These are phyloP conservation scores for Phytophthora tentaculata DNA, from an alignment of 352 stramenopile genomes.

Conservation along the genomic window DNA sequence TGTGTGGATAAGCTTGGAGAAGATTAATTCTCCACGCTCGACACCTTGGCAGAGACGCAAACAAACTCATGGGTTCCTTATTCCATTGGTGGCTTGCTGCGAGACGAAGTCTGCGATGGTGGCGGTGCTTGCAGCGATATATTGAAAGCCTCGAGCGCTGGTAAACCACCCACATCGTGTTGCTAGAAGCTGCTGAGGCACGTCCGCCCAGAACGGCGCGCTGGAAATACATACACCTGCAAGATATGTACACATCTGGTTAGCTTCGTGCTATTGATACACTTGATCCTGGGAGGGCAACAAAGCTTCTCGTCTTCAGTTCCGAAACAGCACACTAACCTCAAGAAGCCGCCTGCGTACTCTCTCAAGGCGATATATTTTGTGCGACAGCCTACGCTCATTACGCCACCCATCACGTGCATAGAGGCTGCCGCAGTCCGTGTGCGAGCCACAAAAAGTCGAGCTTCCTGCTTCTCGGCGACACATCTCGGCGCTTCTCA, in stretches of 20 bases:
- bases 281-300: neutral
- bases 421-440: slow-evolving; percentile 28
- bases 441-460: slow-evolving; percentile 28
- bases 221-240: slow-evolving; percentile 29
- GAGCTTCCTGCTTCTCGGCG: slow-evolving; percentile 1
- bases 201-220: slow-evolving; percentile 21
- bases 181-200: slow-evolving; percentile 33
- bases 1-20: neutral
- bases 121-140: slow-evolving; percentile 22
- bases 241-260: slow-evolving; percentile 30
- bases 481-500: slow-evolving; percentile 17
- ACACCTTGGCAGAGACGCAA: slow-evolving; percentile 10
- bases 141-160: slow-evolving; percentile 22
- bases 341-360: slow-evolving; percentile 10
- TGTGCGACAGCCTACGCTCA: slow-evolving; percentile 26
- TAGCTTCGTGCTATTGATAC: slow-evolving; percentile 27
- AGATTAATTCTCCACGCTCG: neutral
- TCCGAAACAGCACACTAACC: slow-evolving; percentile 30
- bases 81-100: slow-evolving; percentile 9
- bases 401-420: slow-evolving; percentile 30
- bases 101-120: slow-evolving; percentile 6
- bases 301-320: slow-evolving; percentile 24
- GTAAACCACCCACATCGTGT: slow-evolving; percentile 22
- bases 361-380: slow-evolving; percentile 23
- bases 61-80: slow-evolving; percentile 9